A percentile compares a stretch with the other conserved stretches of the same genome.
Conservation (phyloP, 192 early-diverging fungal species). For the Linnemannia schmuckeri region DNA sequence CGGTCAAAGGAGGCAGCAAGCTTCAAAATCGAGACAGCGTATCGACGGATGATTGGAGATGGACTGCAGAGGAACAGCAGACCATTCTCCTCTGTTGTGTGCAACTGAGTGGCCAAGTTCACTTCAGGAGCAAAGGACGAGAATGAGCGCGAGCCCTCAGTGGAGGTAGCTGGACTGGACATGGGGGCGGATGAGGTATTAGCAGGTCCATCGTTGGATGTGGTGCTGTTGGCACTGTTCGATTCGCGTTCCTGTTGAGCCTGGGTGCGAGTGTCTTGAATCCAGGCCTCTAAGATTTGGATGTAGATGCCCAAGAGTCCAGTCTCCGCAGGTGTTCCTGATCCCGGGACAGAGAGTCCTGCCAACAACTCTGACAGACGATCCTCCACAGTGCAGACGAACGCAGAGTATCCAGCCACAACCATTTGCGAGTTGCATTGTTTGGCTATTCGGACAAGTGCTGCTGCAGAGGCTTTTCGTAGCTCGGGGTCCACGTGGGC, state of each 20-base stretch:
- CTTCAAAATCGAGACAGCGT: constrained; percentile 73
- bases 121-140: constrained; percentile 53
- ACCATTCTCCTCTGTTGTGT: constrained; percentile 82
- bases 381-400: constrained; percentile 69
- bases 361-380: constrained; percentile 59
- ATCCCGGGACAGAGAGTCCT: constrained; percentile 28
- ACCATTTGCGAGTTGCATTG: constrained; percentile 68
- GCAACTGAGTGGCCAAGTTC: constrained; percentile 62
- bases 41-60: constrained; percentile 66
- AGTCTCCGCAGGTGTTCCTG: constrained; percentile 42
- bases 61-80: constrained; percentile 78
- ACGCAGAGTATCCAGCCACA: constrained; percentile 64
- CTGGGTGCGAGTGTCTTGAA: constrained; percentile 54
- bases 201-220: not conserved
- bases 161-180: constrained; percentile 42
- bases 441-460: constrained; percentile 74
- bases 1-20: constrained; percentile 66
- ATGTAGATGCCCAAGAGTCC: constrained; percentile 76
- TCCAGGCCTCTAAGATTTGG: constrained; percentile 72
- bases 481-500: constrained; percentile 91
- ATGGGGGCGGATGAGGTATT: constrained; percentile 17
- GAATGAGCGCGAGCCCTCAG: constrained; percentile 48
- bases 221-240: not conserved
- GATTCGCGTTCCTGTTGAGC: constrained; percentile 39
- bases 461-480: constrained; percentile 72